These are phyloP conservation scores for Ganoderma sinense DNA, from an alignment of 1,284 basidiomycete species.

Conservation along the genomic window DNA sequence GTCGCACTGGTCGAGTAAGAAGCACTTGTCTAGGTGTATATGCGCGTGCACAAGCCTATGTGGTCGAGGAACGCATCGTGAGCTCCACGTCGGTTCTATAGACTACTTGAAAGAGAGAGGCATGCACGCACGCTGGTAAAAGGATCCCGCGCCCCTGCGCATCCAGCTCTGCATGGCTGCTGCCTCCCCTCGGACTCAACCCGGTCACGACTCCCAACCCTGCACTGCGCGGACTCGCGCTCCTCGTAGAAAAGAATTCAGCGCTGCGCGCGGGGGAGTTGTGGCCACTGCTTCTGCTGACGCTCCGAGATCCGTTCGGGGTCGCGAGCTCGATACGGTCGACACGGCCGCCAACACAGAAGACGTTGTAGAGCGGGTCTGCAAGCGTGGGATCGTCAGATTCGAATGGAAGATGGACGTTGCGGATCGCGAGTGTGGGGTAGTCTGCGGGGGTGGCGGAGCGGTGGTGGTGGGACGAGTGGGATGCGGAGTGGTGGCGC, in stretches of 20 bases:
- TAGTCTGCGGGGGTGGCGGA: slow-evolving; percentile 14
- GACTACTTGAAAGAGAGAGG: slow-evolving; percentile 10
- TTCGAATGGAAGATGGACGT: slow-evolving; percentile 35
- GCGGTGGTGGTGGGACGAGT: slow-evolving; percentile 7
- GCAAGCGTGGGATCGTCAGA: slow-evolving; percentile 28
- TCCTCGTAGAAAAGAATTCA: slow-evolving; percentile 17
- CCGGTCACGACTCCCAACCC: neutral
- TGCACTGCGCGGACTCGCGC: neutral
- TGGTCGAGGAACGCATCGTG: slow-evolving; percentile 1
- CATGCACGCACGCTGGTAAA: slow-evolving; percentile 57
- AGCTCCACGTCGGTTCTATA: slow-evolving; percentile 15
- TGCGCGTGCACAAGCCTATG: slow-evolving; percentile 67
- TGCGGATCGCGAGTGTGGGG: slow-evolving; percentile 33
- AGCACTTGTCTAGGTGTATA: slow-evolving; percentile 74
- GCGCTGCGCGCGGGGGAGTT: slow-evolving; percentile 25
- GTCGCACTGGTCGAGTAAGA: slow-evolving; percentile 62
- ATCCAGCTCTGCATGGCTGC: slow-evolving; percentile 42
- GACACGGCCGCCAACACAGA: slow-evolving; percentile 34
- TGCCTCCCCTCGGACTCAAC: slow-evolving; percentile 6
- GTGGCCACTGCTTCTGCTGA: slow-evolving; percentile 23
- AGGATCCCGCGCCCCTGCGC: slow-evolving; percentile 53
- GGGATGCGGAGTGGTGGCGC: slow-evolving; percentile 5
- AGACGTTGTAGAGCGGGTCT: slow-evolving; percentile 36
- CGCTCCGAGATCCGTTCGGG: slow-evolving; percentile 22
- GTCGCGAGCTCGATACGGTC: slow-evolving; percentile 27